phyloP scores from a whole-genome alignment of 2,329 filamentous ascomycete species.

The Colletotrichum simmondsii region DNA sequence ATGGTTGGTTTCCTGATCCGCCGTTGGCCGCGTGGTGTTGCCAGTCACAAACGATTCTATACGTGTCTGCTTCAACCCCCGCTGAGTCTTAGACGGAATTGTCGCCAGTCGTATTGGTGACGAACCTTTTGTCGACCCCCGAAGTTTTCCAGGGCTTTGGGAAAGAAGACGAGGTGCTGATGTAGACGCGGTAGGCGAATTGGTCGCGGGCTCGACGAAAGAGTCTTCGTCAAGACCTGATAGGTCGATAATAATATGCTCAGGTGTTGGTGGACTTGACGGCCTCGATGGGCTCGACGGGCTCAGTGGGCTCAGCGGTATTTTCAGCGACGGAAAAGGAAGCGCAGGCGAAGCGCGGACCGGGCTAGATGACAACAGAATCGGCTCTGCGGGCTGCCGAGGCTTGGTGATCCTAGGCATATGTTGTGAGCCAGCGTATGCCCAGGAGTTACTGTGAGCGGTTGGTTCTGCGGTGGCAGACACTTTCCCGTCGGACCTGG shows the following conservation, averaged over 20 bases:
- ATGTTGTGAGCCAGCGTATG: constrained; percentile 55
- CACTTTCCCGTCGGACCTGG: constrained; percentile 39
- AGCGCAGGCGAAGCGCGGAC: constrained; percentile 44
- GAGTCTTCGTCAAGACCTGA: background rate
- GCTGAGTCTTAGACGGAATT: constrained; percentile 11
- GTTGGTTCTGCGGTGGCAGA: constrained; percentile 37
- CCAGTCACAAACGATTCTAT: constrained; percentile 26
- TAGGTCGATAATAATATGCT: constrained; percentile 10
- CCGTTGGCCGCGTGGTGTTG: background rate
- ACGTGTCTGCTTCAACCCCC: constrained; percentile 43
- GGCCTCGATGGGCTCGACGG: background rate
- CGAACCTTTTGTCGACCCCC: background rate
- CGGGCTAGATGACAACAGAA: constrained; percentile 59
- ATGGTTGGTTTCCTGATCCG: background rate
- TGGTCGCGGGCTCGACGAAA: background rate
- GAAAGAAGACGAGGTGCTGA: too few relatives aligned
- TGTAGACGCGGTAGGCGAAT: background rate
- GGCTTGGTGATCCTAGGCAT: constrained; percentile 48
- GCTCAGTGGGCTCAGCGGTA: background rate
- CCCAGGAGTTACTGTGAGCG: constrained; percentile 47
- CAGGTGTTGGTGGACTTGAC: background rate
- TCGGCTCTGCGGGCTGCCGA: constrained; percentile 46
- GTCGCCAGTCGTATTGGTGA: background rate
- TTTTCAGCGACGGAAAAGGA: constrained; percentile 36
- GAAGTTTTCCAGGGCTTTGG: background rate